Conservation (phyloP, 1,284 basidiomycete species). For the Termitomyces sp. region DNA sequence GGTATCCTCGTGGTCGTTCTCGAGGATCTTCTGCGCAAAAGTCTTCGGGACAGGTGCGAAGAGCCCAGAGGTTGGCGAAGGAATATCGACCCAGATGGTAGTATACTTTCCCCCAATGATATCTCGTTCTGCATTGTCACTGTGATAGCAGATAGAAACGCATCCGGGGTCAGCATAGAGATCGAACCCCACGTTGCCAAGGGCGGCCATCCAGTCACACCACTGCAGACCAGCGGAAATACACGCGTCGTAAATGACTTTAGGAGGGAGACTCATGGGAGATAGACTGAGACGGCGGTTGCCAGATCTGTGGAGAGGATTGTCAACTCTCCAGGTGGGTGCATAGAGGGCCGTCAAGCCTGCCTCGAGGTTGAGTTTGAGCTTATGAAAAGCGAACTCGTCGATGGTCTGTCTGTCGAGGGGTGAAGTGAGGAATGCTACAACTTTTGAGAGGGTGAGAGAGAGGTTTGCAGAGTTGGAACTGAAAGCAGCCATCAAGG, state of each 20-base stretch:
- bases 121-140: constrained; percentile 22
- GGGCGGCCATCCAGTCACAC: constrained; percentile 67
- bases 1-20: constrained; percentile 62
- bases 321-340: constrained; percentile 55
- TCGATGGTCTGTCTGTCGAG: constrained; percentile 42
- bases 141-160: constrained; percentile 58
- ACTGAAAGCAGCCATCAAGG: constrained; percentile 27
- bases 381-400: constrained; percentile 54
- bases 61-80: constrained; percentile 16
- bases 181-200: constrained; percentile 68
- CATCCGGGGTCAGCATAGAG: constrained; percentile 74
- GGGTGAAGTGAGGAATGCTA: constrained; percentile 64
- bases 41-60: constrained; percentile 40
- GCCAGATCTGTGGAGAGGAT: constrained; percentile 62
- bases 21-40: constrained; percentile 64
- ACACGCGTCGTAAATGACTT: constrained; percentile 65
- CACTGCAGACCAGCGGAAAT: constrained; percentile 63
- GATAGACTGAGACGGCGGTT: constrained; percentile 71
- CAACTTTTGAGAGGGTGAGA: constrained; percentile 63
- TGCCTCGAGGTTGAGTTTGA: constrained; percentile 64
- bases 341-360: constrained; percentile 65
- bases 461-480: constrained; percentile 43
- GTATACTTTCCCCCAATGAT: constrained; percentile 34
- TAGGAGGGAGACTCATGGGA: constrained; percentile 61
- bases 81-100: constrained; percentile 61